Base-by-base conservation (phyloP, 2,329 filamentous ascomycete genomes). In the Hypoxylon sp. region DNA sequence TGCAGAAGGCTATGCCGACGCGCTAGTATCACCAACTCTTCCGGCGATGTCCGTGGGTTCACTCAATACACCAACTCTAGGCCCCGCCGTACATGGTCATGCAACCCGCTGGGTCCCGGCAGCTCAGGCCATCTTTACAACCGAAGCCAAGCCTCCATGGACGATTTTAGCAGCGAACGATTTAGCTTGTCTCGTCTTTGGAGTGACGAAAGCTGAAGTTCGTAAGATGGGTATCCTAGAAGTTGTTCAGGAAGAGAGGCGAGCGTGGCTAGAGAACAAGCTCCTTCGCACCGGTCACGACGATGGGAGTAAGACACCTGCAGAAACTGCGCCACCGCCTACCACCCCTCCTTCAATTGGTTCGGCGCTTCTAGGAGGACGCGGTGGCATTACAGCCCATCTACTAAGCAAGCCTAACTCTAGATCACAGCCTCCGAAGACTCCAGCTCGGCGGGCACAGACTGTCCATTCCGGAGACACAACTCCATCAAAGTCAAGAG, bases 141-240 rank as follows among this genome's bases (percentile, higher is more conserved):
- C 96, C n/a, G 93, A 97, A 80, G 88, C 92, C 13, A 90, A 92
- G 71, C 88, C 93, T 7, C 96, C 95, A 2, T 99, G 94, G 92
- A 99, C 95, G 0, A 98, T 99, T 66, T 88, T 98, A 59, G 93
- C 96, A 2, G 96, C 96, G 55, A 99, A 99, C 78, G 96, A 99
- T 78, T 85, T 99, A 54, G 96, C 96, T 17, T 99, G 96, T 80
- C 85, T 99, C 48, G 91, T 98, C n/a, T 99, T 98, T 82, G 96
- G 96, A n/a, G 94, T 99, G 8, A 97, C 95, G n/a, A 93, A 94
- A 77, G 93, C 93, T 3, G 96, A 99, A 80, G 93, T 99, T 25
- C 90, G 94, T 61, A 98, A 94, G 78, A 90, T 98, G 84, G 95
- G 96, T 53, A 98, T 99, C 63, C 82, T 99, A 65, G 95, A 98